phyloP scores from a whole-genome alignment of 2,329 filamentous ascomycete species.

The Simplicillium aogashimaense region DNA sequence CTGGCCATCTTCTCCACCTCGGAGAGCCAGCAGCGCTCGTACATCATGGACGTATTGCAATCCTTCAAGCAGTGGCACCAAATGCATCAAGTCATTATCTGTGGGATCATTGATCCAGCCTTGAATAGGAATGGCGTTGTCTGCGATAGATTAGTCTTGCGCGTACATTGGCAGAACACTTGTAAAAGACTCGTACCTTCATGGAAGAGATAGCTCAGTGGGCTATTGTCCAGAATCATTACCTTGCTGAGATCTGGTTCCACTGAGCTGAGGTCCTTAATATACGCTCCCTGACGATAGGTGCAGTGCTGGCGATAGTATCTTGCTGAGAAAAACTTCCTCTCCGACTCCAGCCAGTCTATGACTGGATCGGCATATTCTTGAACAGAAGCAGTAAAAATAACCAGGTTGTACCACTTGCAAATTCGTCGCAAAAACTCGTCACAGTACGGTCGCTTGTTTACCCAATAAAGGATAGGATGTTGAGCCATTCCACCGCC shows the following conservation, averaged over 20 bases:
- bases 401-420: constrained; percentile 96
- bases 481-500: constrained; percentile 56
- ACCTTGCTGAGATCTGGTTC: constrained; percentile 96
- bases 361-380: constrained; percentile 98
- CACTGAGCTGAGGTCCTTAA: constrained; percentile 93
- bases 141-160: constrained; percentile 33
- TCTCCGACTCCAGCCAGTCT: constrained; percentile 94
- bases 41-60: constrained; percentile 96
- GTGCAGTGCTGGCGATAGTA: constrained; percentile 98
- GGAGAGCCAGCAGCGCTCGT: constrained; percentile 75
- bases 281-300: constrained; percentile 88
- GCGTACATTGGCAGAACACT: background rate
- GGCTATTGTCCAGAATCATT: constrained; percentile 98
- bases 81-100: constrained; percentile 86
- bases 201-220: constrained; percentile 96
- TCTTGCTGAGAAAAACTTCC: constrained; percentile 87
- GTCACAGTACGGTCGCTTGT: constrained; percentile 94
- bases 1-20: constrained; percentile 72
- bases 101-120: constrained; percentile 99
- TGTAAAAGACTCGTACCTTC: constrained; percentile 55
- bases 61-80: constrained; percentile 86
- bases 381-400: constrained; percentile 96
- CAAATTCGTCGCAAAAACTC: constrained; percentile 86
- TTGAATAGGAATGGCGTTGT: constrained; percentile 98
- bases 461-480: constrained; percentile 96